Evolutionary conservation across 163 green algal species (phyloP).

Genomic region (Chlorella variabilis): DNA sequence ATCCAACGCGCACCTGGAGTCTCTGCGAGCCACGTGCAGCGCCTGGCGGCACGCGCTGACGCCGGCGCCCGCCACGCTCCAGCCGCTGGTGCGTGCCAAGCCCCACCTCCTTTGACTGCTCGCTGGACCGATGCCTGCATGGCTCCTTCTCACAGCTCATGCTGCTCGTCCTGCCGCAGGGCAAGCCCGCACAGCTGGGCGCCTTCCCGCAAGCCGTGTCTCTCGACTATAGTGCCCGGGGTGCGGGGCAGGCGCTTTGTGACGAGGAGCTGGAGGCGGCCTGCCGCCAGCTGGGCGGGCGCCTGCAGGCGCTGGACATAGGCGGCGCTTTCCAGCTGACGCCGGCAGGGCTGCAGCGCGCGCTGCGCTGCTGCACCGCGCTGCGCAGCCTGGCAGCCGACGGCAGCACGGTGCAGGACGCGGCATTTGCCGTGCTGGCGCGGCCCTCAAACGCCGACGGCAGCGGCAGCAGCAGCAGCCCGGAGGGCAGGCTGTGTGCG

Average conservation of each 20-base stretch:
- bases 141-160: not conserved
- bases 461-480: not conserved
- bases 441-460: not conserved
- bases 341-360: not conserved
- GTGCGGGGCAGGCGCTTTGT: constrained; percentile 8
- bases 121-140: too few species aligned
- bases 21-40: not conserved
- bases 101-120: not conserved
- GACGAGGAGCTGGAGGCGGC: not conserved
- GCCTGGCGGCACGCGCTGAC: constrained; percentile 7
- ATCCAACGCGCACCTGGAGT: not conserved
- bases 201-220: not conserved
- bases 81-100: constrained; percentile 17
- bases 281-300: not conserved
- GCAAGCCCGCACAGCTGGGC: not conserved
- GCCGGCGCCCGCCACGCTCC: not conserved
- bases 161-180: not conserved
- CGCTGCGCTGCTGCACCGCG: not conserved
- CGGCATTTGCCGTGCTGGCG: not conserved
- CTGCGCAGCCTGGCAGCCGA: not conserved
- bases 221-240: not conserved
- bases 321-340: constrained; percentile 15
- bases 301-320: constrained; percentile 3
- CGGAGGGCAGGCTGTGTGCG: not conserved
- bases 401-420: constrained; percentile 9